Percentiles rank a stretch among this genome's conserved stretches.
These are phyloP conservation scores for Rhodotorula sp. DNA, from an alignment of 1,284 basidiomycete genomes.

Conservation along the genomic window DNA sequence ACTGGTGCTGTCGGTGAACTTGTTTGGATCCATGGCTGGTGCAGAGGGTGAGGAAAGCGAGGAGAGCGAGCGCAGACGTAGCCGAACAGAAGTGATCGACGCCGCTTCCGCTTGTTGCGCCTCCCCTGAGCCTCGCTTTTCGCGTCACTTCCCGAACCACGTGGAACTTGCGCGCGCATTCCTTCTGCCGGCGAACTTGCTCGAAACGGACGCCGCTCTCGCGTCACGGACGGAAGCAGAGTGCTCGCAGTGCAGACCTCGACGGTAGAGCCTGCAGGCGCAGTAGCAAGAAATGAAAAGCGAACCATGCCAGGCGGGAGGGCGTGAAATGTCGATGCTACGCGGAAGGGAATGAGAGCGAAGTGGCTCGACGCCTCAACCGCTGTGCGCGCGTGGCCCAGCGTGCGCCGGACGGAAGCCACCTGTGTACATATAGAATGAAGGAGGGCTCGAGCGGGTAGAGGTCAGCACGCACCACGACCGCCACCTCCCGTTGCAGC, in stretches of 20 bases:
- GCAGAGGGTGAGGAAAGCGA: no score
- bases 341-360: neutral
- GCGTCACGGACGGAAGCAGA: no score
- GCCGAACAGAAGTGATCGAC: neutral
- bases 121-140: neutral
- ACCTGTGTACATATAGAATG: neutral
- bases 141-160: neutral
- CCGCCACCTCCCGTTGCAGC: neutral
- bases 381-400: neutral
- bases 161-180: no score
- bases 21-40: slow-evolving; percentile 43
- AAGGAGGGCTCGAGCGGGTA: neutral
- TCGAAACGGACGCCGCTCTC: no score
- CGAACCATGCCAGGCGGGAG: neutral
- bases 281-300: neutral
- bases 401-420: slow-evolving; percentile 3
- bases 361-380: neutral
- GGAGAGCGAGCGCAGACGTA: neutral
- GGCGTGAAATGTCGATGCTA: neutral
- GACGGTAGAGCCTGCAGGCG: no score
- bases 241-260: no score
- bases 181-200: no score
- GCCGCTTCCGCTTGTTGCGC: neutral
- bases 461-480: neutral
- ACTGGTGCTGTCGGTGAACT: slow-evolving; percentile 78